phyloP scores from a whole-genome alignment of 2,329 filamentous ascomycete species.

The Aphanocladium album region DNA sequence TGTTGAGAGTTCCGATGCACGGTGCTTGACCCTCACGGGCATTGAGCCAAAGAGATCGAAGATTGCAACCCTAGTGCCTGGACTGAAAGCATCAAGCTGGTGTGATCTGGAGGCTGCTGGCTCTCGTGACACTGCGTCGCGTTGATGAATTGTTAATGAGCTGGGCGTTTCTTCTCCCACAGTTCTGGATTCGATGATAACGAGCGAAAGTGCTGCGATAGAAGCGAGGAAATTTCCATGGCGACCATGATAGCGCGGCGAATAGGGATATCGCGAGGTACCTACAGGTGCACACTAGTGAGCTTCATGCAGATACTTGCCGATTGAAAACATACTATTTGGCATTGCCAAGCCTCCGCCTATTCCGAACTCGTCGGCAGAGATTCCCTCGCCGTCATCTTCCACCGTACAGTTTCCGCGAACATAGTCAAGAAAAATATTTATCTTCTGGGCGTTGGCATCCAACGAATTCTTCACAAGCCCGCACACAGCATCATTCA shows the following conservation, averaged over 20 bases:
- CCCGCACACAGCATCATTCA: constrained; percentile 66
- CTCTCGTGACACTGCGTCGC: constrained; percentile 58
- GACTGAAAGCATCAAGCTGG: constrained; percentile 46
- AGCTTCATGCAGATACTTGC: neutral
- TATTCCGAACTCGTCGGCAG: constrained; percentile 64
- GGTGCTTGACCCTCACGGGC: constrained; percentile 83
- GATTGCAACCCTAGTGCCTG: constrained; percentile 73
- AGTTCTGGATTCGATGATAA: constrained; percentile 72
- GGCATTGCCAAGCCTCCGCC: constrained; percentile 66
- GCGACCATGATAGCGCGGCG: constrained; percentile 53
- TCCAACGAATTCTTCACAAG: constrained; percentile 83
- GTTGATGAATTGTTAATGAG: constrained; percentile 65
- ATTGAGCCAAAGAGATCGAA: constrained; percentile 83
- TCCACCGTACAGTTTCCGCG: constrained; percentile 75
- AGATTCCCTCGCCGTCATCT: constrained; percentile 79
- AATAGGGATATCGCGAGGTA: constrained; percentile 61
- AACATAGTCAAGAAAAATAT: constrained; percentile 66
- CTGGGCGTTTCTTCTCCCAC: constrained; percentile 55
- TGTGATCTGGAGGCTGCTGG: constrained; percentile 56
- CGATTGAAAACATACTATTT: constrained; percentile 53
- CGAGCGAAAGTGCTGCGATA: constrained; percentile 67
- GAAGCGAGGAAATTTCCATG: constrained; percentile 74
- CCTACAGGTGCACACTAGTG: constrained; percentile 44
- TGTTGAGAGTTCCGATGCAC: constrained; percentile 50
- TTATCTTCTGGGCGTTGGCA: constrained; percentile 63